These are phyloP conservation scores for Starmerella riodocensis DNA, from an alignment of 805 yeast genomes.

Conservation along the genomic window DNA sequence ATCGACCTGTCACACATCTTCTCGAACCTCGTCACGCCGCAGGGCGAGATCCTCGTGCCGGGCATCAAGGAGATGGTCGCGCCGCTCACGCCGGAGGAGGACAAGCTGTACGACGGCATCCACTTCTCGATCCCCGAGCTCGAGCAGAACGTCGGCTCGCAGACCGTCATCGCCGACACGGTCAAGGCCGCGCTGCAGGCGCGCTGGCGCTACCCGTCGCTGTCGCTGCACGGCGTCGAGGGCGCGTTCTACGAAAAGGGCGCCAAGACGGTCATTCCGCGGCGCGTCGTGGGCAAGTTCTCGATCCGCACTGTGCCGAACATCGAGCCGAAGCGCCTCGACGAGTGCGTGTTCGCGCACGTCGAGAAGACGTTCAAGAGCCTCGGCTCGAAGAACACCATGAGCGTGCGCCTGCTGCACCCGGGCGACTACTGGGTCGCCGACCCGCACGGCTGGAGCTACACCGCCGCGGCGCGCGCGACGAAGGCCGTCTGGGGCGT, in stretches of 20 bases:
- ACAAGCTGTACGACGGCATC: slow-evolving; percentile 64
- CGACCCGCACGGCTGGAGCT: slow-evolving; percentile 82
- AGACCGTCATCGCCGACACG: slow-evolving; percentile 62
- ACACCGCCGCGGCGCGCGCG: slow-evolving; percentile 88
- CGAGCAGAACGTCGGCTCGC: slow-evolving; percentile 77
- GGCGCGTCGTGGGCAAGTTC: slow-evolving; percentile 86
- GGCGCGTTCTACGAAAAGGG: slow-evolving; percentile 94
- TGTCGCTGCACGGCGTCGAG: slow-evolving; percentile 92
- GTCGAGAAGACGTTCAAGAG: slow-evolving; percentile 51
- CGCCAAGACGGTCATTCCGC: slow-evolving; percentile 97
- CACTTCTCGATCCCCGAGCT: slow-evolving; percentile 76
- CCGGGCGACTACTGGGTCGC: slow-evolving; percentile 96
- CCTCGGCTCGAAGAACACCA: slow-evolving; percentile 63
- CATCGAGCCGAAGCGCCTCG: slow-evolving; percentile 68
- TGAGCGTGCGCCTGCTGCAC: slow-evolving; percentile 65
- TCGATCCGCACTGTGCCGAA: slow-evolving; percentile 96
- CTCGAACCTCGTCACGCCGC: slow-evolving; percentile 60
- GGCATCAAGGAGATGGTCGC: slow-evolving; percentile 94
- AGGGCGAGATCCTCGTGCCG: slow-evolving; percentile 75
- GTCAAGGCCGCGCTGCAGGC: slow-evolving; percentile 86
- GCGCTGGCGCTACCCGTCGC: slow-evolving; percentile 97
- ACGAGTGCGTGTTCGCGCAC: slow-evolving; percentile 60
- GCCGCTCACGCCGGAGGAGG: slow-evolving; percentile 72
- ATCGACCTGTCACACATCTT: slow-evolving; percentile 74
- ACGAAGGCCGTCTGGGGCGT: slow-evolving; percentile 89